Conservation (phyloP, 2,329 filamentous ascomycete genomes). For the Colletotrichum lindemuthianum region DNA sequence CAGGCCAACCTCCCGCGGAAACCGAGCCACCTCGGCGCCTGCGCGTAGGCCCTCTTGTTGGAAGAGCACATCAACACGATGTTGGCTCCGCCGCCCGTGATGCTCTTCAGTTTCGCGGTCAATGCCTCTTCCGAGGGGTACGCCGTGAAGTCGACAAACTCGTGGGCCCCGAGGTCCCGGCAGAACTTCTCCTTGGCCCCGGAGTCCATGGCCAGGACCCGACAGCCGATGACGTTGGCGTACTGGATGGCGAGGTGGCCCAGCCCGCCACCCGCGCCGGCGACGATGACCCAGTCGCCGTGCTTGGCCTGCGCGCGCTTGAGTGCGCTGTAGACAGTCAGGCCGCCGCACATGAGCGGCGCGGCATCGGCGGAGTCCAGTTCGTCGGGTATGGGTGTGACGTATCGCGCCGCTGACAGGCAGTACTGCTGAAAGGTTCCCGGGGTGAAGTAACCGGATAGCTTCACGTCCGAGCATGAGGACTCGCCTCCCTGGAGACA, state of each 20-base stretch:
- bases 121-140: constrained; percentile 28
- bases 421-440: constrained; percentile 42
- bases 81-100: constrained; percentile 37
- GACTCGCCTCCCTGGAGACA: constrained; percentile 39
- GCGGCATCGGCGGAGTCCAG: constrained; percentile 51
- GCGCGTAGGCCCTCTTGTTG: constrained; percentile 38
- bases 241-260: constrained; percentile 44
- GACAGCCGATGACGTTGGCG: constrained; percentile 43
- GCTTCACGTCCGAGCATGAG: constrained; percentile 36
- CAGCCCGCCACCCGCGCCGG: constrained; percentile 45
- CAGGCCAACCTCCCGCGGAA: constrained; percentile 44
- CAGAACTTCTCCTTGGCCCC: constrained; percentile 41
- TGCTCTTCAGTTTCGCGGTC: constrained; percentile 22
- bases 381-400: constrained; percentile 51
- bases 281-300: constrained; percentile 42
- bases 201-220: constrained; percentile 42
- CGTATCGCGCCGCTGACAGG: constrained; percentile 50
- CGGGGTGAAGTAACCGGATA: constrained; percentile 41
- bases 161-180: constrained; percentile 40
- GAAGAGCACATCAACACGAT: constrained; percentile 40
- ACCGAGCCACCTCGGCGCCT: constrained; percentile 39
- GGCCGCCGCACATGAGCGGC: constrained; percentile 75
- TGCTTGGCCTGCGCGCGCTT: constrained; percentile 41
- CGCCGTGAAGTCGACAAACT: constrained; percentile 41
- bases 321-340: constrained; percentile 71